Evolutionary conservation across 2,329 filamentous ascomycete species (phyloP).

Genomic region (Beauveria australis): DNA sequence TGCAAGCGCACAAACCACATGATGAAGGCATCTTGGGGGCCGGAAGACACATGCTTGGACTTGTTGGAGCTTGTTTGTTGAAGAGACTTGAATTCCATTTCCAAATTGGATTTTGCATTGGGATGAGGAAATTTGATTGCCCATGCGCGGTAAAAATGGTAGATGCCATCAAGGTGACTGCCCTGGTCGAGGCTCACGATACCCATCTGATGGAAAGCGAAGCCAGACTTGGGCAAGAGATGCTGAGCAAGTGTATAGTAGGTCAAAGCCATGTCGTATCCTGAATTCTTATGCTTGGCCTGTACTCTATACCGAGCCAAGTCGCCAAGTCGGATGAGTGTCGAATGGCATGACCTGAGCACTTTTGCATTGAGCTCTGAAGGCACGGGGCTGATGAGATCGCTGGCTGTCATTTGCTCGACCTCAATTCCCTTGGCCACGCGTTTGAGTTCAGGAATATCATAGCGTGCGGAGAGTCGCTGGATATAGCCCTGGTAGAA

Average conservation of each 20-base stretch:
- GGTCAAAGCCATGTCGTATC: conserved; percentile 70
- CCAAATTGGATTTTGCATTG: conserved; percentile 66
- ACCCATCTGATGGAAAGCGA: conserved; percentile 82
- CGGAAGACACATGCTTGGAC: conserved; percentile 28
- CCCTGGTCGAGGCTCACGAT: conserved; percentile 72
- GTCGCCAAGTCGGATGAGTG: conserved; percentile 81
- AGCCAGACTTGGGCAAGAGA: conserved; percentile 69
- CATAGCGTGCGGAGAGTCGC: conserved; percentile 57
- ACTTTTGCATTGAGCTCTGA: conserved; percentile 49
- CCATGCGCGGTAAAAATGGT: conserved; percentile 80
- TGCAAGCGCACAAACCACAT: conserved; percentile 83
- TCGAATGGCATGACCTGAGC: conserved; percentile 68
- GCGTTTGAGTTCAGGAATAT: conserved; percentile 41
- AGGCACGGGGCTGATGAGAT: conserved; percentile 36
- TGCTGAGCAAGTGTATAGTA: conserved; percentile 79
- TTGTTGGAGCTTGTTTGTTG: conserved; percentile 29
- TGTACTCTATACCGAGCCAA: conserved; percentile 79
- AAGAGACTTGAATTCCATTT: conserved; percentile 63
- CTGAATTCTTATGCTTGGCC: conserved; percentile 61
- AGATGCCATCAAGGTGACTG: conserved; percentile 77
- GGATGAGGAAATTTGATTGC: conserved; percentile 67
- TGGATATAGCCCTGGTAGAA: conserved; percentile 87
- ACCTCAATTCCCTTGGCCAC: conserved; percentile 34
- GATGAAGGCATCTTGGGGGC: conserved; percentile 56
- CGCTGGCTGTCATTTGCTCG: conserved; percentile 32